These are phyloP conservation scores for Saitozyma sp. DNA, from an alignment of 768 basidiomycete species.

Conservation along the genomic window DNA sequence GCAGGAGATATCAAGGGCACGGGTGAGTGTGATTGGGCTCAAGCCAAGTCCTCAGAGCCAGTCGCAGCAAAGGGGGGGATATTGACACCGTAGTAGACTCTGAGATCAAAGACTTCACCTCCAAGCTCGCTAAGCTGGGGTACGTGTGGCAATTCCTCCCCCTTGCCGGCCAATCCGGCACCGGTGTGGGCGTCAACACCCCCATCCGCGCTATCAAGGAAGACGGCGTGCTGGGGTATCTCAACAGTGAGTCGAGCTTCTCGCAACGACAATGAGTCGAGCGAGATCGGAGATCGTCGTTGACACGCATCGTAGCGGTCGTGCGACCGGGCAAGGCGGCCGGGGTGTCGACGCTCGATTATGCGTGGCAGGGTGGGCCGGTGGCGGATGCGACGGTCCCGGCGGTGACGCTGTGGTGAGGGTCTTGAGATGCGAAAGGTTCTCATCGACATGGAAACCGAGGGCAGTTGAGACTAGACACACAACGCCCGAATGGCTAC, in stretches of 20 bases:
- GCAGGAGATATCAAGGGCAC: constrained; percentile 7
- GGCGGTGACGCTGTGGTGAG: background rate
- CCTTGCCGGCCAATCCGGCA: background rate
- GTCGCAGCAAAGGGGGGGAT: no score
- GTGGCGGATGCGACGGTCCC: background rate
- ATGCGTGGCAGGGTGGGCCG: background rate
- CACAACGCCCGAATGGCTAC: no score
- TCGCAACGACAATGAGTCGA: background rate
- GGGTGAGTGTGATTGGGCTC: constrained; percentile 4
- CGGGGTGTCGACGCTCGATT: background rate
- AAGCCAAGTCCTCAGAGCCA: background rate
- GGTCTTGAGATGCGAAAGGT: background rate
- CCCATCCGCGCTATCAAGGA: constrained; percentile 2
- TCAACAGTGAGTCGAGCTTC: background rate
- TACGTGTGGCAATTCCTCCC: constrained; percentile 12
- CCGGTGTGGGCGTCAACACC: constrained; percentile 2
- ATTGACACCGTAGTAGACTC: background rate
- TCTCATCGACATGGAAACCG: no score
- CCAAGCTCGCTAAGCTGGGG: constrained; percentile 9
- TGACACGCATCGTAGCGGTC: background rate
- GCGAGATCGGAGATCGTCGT: no score
- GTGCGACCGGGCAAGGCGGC: background rate
- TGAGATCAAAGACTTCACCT: constrained; percentile 3
- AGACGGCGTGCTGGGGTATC: constrained; percentile 1
- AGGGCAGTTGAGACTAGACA: no score